Evolutionary conservation across 78 protist species (phyloP).

Genomic region (Mantamonas sphyraenae): DNA sequence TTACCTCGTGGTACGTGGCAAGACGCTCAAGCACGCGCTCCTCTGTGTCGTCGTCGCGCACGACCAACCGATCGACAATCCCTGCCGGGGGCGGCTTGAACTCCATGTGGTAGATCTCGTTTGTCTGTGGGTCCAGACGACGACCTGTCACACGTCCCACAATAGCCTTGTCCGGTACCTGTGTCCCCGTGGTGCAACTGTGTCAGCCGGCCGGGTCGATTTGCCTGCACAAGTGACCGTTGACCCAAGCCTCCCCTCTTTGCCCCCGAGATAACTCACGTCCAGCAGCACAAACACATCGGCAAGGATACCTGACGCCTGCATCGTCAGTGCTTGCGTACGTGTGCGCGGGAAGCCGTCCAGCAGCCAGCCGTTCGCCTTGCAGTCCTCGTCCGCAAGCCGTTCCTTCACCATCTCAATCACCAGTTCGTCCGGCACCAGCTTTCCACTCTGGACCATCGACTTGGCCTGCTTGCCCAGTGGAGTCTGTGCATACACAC

Average conservation of each 20-base stretch:
- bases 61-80: conserved; percentile 24
- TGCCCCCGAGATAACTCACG: too few relatives aligned
- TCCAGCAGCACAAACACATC: conserved; percentile 26
- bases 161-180: conserved; percentile 23
- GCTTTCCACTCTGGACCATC: conserved; percentile 21
- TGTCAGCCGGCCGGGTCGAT: too few relatives aligned
- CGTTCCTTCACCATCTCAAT: conserved; percentile 17
- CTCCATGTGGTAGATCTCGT: conserved; percentile 49
- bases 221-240: too few relatives aligned
- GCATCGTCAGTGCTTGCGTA: conserved; percentile 33
- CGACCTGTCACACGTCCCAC: conserved; percentile 45
- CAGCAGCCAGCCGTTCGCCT: conserved; percentile 44
- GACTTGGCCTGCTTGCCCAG: conserved; percentile 26
- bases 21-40: conserved; percentile 26
- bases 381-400: conserved; percentile 11
- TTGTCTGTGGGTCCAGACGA: conserved; percentile 47
- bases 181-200: too few relatives aligned
- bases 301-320: conserved; percentile 15
- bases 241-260: too few relatives aligned
- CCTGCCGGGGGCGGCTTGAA: conserved; percentile 48
- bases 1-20: conserved; percentile 23
- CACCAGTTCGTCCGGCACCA: conserved; percentile 56
- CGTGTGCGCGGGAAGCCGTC: conserved; percentile 69
- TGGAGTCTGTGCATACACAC: too few relatives aligned
- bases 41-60: conserved; percentile 47